Base-by-base conservation (phyloP, 306 rosid genomes). In the Quercus gilva region DNA sequence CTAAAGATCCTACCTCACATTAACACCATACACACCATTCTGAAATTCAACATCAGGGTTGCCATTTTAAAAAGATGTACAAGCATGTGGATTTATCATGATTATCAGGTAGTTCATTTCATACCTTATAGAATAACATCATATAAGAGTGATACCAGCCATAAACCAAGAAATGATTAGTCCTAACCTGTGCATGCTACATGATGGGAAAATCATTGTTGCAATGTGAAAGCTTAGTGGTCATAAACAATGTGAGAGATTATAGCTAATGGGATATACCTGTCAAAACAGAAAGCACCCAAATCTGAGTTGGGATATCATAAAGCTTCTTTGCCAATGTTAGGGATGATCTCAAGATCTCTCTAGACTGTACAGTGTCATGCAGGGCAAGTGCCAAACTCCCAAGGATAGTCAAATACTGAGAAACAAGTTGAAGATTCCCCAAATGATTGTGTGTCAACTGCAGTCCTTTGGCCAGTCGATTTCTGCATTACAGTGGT, bases 291-390 rank as follows among this genome's bases (percentile, higher is more conserved):
- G 99, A 91, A 70, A 95, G 96, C 81, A 95, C 98, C 98, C 97
- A 90, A 60, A 92, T 90, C 89, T 95, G 98, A 72, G 99, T 87
- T 65, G 99, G 99, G 84, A 90, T 81, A 81, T 95, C 99, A 83
- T 75, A 92, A 84, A 95, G 97, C 83, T 95, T 95, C 88, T 95
- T 95, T 35, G 99, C 98, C 90, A 95, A 89, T 76, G 99, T 95
- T 80, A 95, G 80, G 71, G 99, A 90, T 69, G 99, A 95, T 87
- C 88, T 95, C 88, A 95, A 78, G 72, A 95, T 92, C 91, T 95
- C 98, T 90, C 98, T 90, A 53, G 99, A 97, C 81, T 95, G 99
- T 78, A 74, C 88, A 33, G 94, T 82, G 78, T 95, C 99, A 83
- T 87, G 98, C 74, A 95, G 84, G 45, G 88, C 92, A 52, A 92